Evolutionary conservation across 2,329 filamentous ascomycete genomes (phyloP).

Genomic region (Phialocephala subalpina): DNA sequence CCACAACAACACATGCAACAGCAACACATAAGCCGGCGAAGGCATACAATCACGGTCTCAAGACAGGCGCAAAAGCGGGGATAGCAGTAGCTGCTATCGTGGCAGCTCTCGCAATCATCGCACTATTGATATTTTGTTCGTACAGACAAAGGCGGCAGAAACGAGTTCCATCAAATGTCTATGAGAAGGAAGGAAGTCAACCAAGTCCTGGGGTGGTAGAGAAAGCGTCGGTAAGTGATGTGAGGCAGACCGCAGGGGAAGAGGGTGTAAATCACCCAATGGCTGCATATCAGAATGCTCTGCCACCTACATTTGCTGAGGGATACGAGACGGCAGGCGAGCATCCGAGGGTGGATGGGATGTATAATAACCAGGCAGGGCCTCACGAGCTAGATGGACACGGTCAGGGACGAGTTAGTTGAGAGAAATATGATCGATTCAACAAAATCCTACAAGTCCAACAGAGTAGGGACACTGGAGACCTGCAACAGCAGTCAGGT

Average conservation of each 20-base stretch:
- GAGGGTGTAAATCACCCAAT: not conserved
- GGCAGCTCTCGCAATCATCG: not conserved
- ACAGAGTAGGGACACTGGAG: too few relatives aligned
- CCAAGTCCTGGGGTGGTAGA: not conserved
- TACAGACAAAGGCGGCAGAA: not conserved
- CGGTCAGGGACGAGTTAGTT: not conserved
- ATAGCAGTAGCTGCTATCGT: not conserved
- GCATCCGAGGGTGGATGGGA: not conserved
- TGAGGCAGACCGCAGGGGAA: not conserved
- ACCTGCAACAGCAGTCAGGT: too few relatives aligned
- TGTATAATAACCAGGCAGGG: not conserved
- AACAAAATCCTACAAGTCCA: not conserved
- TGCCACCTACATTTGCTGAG: not conserved
- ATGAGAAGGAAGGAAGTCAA: not conserved
- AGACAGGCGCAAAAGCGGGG: not conserved
- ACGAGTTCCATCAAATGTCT: not conserved
- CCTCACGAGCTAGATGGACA: slow-evolving; percentile 2
- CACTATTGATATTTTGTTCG: not conserved
- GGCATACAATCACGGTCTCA: not conserved
- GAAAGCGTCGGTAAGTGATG: not conserved
- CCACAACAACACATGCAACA: not conserved
- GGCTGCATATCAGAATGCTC: slow-evolving; percentile 1
- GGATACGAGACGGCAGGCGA: not conserved
- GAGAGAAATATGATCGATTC: not conserved
- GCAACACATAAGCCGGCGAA: not conserved